Base-by-base conservation (phyloP, 768 basidiomycete genomes). In the Cantharellus anzutake region DNA sequence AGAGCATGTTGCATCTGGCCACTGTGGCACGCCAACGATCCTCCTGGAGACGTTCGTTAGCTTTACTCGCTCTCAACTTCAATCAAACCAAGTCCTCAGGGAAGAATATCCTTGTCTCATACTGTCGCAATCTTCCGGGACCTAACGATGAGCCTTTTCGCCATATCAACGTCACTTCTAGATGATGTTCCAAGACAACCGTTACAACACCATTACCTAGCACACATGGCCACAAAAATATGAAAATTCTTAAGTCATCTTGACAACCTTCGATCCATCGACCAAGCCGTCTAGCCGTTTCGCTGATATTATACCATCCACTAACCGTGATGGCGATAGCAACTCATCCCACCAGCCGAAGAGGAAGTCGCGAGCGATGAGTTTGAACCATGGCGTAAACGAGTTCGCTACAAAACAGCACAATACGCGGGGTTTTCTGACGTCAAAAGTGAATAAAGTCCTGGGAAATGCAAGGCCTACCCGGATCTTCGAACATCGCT, bases 291-390 rank as follows among this genome's bases (percentile, higher is more conserved):
- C 75, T 3, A 86, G 73, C 63, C 75, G 81, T 66, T 81, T 78
- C 1, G 84, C 84, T n/a, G 66, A 52, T 5, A 89, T 74, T 34
- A 76, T 73, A 4, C 84, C 86, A 16, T 80, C 59, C 11, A 35
- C 64, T 62, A 74, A 73, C 68, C 74, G 80, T 42, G 86, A 81
- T 11, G 52, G 52, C 59, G 73, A 73, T 63, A 84, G 67, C 50
- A 99, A 80, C 62, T 86, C 83, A 67, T 96, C 91, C 96, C 96
- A 99, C 96, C 96, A 99, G 34, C 87, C 89, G 68, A 93, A 98
- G 50, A 99, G 76, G 71, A 94, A 94, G 69, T 97, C 91, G 2
- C 92, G 81, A 2, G 91, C 92, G 67, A 99, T 98, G 38, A 98
- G 81, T 70, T 92, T 89, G 81, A 99, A 99, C 96, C 96, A 99